A percentile compares a stretch with the other conserved stretches of the same genome.
Conservation (phyloP, 805 yeast genomes). For the Brettanomyces sp. region DNA sequence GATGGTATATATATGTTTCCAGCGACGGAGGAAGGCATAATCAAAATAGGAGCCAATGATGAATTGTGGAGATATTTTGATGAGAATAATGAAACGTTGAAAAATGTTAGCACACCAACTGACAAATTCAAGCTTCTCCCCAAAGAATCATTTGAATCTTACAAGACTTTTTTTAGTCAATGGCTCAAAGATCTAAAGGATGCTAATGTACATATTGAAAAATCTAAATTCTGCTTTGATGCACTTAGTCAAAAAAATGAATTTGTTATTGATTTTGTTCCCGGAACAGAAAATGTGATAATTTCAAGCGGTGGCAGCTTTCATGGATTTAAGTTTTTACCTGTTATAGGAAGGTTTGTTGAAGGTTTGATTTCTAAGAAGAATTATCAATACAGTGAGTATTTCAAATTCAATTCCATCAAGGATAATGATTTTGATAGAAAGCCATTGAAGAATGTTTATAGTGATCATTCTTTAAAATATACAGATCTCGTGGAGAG, state of each 20-base stretch:
- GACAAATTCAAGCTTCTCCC: constrained; percentile 5
- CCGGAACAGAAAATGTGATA: constrained; percentile 6
- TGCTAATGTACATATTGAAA: constrained; percentile 2
- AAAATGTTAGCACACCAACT: constrained; percentile 6
- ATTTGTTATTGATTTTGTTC: constrained; percentile 9
- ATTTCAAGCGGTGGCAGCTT: constrained; percentile 9
- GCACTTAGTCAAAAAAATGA: constrained; percentile 6
- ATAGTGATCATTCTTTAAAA: neutral
- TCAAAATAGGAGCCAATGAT: constrained; percentile 6
- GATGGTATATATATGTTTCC: constrained; percentile 11
- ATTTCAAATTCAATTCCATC: constrained; percentile 8
- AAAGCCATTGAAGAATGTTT: neutral
- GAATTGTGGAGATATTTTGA: constrained; percentile 5
- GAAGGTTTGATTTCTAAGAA: constrained; percentile 6
- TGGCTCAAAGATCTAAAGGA: constrained; percentile 2
- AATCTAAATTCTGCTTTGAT: constrained; percentile 4
- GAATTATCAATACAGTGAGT: constrained; percentile 8
- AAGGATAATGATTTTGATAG: constrained; percentile 4
- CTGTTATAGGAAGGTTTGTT: constrained; percentile 12
- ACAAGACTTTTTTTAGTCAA: constrained; percentile 5
- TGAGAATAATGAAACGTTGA: neutral
- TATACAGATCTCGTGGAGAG: neutral
- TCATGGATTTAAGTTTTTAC: constrained; percentile 11
- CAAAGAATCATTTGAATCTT: constrained; percentile 4
- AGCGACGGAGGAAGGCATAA: constrained; percentile 10